These are phyloP conservation scores for Margaritispora aquatica DNA, from an alignment of 495 filamentous ascomycete genomes.

Conservation along the genomic window DNA sequence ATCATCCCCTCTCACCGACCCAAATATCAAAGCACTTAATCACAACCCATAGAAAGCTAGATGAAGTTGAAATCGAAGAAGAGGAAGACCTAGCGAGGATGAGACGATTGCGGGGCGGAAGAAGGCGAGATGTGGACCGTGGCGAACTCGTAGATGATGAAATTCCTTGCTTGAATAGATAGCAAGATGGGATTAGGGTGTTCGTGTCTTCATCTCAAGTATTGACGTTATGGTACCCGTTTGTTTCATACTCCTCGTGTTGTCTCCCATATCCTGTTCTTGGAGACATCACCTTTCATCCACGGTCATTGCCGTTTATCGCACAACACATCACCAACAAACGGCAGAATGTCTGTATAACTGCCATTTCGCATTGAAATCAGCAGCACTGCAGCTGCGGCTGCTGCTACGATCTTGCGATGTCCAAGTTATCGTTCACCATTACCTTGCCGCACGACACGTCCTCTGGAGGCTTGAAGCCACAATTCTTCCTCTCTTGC, in stretches of 20 bases:
- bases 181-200: background rate
- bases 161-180: background rate
- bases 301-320: background rate
- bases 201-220: background rate
- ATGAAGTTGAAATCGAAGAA: background rate
- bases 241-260: too few species aligned
- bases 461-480: background rate
- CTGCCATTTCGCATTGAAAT: background rate
- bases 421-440: constrained; percentile 9
- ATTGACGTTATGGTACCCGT: background rate
- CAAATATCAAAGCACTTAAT: background rate
- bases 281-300: background rate
- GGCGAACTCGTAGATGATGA: background rate
- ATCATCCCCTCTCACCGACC: background rate
- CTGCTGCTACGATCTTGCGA: background rate
- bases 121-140: background rate
- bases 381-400: background rate
- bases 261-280: background rate
- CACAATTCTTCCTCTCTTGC: constrained; percentile 3
- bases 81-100: background rate
- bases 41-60: background rate
- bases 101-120: background rate
- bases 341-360: background rate
- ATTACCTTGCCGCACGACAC: constrained; percentile 1
- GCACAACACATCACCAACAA: background rate